Percentiles rank a stretch among this genome's conserved stretches.
phyloP scores from a whole-genome alignment of 108 stramenopile species.

The Pseudonitzschia multiseries region DNA sequence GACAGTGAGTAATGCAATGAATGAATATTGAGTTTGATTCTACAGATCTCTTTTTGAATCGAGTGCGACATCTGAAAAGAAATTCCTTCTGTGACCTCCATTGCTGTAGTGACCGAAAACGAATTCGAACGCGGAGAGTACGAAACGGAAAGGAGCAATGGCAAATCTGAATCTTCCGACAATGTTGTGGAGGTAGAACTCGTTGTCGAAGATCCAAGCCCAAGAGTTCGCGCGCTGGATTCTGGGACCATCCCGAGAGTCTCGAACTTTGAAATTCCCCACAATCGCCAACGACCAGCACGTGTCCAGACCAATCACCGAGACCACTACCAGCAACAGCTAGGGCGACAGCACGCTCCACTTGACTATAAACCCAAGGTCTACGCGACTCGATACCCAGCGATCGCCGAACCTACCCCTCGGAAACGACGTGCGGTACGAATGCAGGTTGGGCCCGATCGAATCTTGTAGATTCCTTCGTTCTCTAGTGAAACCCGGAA shows the following conservation, averaged over 20 bases:
- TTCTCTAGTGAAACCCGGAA: not conserved
- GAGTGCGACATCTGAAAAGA: not conserved
- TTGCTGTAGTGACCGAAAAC: not conserved
- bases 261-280: not conserved
- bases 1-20: slow-evolving; percentile 5
- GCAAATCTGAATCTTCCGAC: not conserved
- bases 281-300: not conserved
- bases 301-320: not conserved
- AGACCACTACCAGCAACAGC: not conserved
- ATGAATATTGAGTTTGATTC: not conserved
- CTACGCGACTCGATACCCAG: too few relatives aligned
- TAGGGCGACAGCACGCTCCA: not conserved
- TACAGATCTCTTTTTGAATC: not conserved
- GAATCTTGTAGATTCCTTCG: not conserved
- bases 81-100: not conserved
- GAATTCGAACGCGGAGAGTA: slow-evolving; percentile 12
- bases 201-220: not conserved
- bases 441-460: not conserved
- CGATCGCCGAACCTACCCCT: too few relatives aligned
- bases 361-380: not conserved
- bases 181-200: not conserved
- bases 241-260: not conserved
- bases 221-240: not conserved
- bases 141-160: not conserved
- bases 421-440: not conserved